A percentile compares a stretch with the other conserved stretches of the same genome.
Conservation (phyloP, 2,329 filamentous ascomycete species). For the Cladophialophora psammophila region DNA sequence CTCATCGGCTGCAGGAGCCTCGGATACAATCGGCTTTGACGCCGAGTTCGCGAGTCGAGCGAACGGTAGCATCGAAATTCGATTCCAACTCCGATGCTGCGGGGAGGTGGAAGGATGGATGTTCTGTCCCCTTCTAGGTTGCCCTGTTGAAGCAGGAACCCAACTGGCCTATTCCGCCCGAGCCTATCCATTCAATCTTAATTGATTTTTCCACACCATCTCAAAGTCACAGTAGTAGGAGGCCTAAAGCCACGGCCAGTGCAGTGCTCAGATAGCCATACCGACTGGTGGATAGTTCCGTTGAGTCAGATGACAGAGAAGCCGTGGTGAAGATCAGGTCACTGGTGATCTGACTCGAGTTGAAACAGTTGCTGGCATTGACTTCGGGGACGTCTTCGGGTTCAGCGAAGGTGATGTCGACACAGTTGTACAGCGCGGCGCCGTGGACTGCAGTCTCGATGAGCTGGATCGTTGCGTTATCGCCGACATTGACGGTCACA, state of each 20-base stretch:
- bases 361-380: slow-evolving; percentile 85
- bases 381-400: slow-evolving; percentile 77
- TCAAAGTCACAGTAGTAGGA: slow-evolving; percentile 25
- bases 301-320: slow-evolving; percentile 22
- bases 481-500: slow-evolving; percentile 75
- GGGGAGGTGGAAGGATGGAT: background rate
- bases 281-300: slow-evolving; percentile 22
- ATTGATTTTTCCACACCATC: background rate
- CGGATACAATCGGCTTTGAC: background rate
- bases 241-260: slow-evolving; percentile 21
- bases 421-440: slow-evolving; percentile 83
- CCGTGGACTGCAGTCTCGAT: slow-evolving; percentile 85
- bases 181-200: background rate
- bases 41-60: background rate
- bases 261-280: slow-evolving; percentile 28
- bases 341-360: slow-evolving; percentile 79
- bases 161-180: background rate
- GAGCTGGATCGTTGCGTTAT: slow-evolving; percentile 88
- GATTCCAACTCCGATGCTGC: background rate
- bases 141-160: background rate
- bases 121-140: background rate
- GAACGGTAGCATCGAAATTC: background rate
- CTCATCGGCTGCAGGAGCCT: background rate
- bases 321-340: slow-evolving; percentile 69
- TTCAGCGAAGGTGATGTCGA: slow-evolving; percentile 90